These are phyloP conservation scores for Yarrowia bubula DNA, from an alignment of 805 yeast species.

Conservation along the genomic window DNA sequence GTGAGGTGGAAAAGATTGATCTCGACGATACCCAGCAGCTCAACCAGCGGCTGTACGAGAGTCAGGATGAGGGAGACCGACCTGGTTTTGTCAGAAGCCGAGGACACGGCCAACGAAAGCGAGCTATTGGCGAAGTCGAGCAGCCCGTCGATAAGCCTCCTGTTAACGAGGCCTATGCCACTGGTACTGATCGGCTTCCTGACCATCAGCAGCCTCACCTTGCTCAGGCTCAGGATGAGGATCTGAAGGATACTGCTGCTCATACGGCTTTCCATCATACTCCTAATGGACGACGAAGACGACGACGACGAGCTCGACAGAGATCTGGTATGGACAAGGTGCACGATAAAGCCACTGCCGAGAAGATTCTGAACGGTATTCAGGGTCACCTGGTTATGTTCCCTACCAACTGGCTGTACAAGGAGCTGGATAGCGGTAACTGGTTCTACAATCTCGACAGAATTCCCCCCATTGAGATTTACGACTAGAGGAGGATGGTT, in stretches of 20 bases:
- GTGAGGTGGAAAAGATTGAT: background rate
- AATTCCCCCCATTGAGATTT: slow-evolving; percentile 92
- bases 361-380: slow-evolving; percentile 62
- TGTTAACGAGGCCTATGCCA: background rate
- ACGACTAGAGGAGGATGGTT: slow-evolving; percentile 50
- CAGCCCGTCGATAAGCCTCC: slow-evolving; percentile 3
- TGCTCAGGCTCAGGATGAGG: background rate
- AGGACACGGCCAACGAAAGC: background rate
- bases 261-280: slow-evolving; percentile 15
- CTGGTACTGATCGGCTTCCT: background rate
- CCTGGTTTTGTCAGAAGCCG: background rate
- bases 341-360: slow-evolving; percentile 74
- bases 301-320: slow-evolving; percentile 20
- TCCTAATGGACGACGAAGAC: slow-evolving; percentile 6
- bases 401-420: slow-evolving; percentile 86
- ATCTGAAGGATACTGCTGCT: background rate
- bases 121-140: background rate
- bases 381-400: slow-evolving; percentile 89
- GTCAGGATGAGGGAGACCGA: background rate
- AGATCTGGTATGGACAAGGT: slow-evolving; percentile 43
- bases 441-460: slow-evolving; percentile 96
- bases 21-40: background rate
- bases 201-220: slow-evolving; percentile 10
- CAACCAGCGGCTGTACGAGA: background rate
- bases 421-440: slow-evolving; percentile 80